These are phyloP conservation scores for Boletellus emodensis DNA, from an alignment of 768 basidiomycete genomes.

Conservation along the genomic window DNA sequence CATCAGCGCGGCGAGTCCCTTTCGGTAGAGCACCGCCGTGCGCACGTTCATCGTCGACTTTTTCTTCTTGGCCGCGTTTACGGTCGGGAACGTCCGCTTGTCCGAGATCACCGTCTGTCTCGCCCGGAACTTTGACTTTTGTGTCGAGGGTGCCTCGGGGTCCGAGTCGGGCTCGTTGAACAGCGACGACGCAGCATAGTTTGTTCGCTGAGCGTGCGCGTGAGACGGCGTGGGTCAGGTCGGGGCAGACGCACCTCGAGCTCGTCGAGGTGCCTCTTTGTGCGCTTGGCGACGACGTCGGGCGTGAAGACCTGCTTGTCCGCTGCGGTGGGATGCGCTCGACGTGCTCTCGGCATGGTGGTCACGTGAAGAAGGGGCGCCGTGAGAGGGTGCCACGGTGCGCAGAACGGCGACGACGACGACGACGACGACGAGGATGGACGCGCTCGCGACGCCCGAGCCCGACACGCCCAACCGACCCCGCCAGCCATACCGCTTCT, in stretches of 20 bases:
- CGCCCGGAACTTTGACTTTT: constrained; percentile 56
- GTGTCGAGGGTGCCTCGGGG: constrained; percentile 19
- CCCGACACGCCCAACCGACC: constrained; percentile 68
- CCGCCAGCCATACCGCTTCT: constrained; percentile 79
- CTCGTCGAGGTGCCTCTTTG: constrained; percentile 75
- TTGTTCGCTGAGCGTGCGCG: constrained; percentile 55
- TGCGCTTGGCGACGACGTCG: constrained; percentile 72
- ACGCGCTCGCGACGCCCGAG: constrained; percentile 76
- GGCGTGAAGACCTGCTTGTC: constrained; percentile 52
- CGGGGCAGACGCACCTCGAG: constrained; percentile 55
- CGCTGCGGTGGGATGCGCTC: constrained; percentile 26
- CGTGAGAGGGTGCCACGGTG: too few species aligned
- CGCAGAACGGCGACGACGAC: constrained; percentile 1
- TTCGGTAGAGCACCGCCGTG: constrained; percentile 77
- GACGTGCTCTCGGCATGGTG: constrained; percentile 20
- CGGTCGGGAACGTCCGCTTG: constrained; percentile 48
- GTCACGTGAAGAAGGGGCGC: too few species aligned
- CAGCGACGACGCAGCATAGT: constrained; percentile 55
- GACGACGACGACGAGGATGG: constrained; percentile 20
- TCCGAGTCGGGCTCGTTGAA: constrained; percentile 32
- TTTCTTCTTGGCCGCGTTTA: constrained; percentile 47
- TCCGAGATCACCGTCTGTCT: constrained; percentile 73
- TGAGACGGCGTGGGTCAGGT: background rate
- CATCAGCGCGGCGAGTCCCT: constrained; percentile 66
- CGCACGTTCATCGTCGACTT: constrained; percentile 81